phyloP scores from a whole-genome alignment of 441 rosid species.

The Bruguiera hainesii region DNA sequence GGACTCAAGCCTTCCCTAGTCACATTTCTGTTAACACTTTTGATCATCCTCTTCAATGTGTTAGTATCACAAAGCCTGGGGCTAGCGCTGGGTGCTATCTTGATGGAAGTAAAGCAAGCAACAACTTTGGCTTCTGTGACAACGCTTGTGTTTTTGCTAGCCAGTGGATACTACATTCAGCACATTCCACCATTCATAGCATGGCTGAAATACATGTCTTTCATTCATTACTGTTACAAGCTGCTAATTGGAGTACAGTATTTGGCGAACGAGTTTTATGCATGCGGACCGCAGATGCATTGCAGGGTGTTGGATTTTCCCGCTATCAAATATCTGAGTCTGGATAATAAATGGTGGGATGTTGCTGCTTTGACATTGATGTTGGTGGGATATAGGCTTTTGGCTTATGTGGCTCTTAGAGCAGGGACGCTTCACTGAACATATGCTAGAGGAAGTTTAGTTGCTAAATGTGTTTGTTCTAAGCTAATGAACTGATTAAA shows the following conservation, averaged over 20 bases:
- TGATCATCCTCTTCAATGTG: conserved; percentile 64
- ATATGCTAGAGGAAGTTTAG: background rate
- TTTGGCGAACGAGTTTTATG: conserved; percentile 49
- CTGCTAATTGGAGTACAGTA: conserved; percentile 76
- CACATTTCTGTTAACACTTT: conserved; percentile 60
- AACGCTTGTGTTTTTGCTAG: conserved; percentile 76
- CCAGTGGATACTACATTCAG: conserved; percentile 85
- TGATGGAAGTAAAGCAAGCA: conserved; percentile 77
- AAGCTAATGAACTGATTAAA: background rate
- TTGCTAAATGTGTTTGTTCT: background rate
- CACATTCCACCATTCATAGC: conserved; percentile 74
- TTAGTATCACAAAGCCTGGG: conserved; percentile 87
- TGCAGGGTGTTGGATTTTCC: conserved; percentile 78
- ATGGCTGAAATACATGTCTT: conserved; percentile 83
- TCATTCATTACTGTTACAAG: conserved; percentile 82
- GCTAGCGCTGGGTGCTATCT: conserved; percentile 74
- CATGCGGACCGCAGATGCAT: conserved; percentile 48
- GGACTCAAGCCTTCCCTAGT: conserved; percentile 73
- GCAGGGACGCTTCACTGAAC: conserved; percentile 37
- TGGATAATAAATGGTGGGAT: conserved; percentile 50
- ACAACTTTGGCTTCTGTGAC: conserved; percentile 76
- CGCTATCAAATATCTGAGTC: conserved; percentile 48
- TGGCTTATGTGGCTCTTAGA: conserved; percentile 76
- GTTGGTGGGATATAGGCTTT: conserved; percentile 71
- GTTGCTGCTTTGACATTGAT: conserved; percentile 58